Evolutionary conservation across 2,329 filamentous ascomycete genomes (phyloP), one percentile per base, ranked within the genome.

Genomic region (Macrophomina tecta): DNA sequence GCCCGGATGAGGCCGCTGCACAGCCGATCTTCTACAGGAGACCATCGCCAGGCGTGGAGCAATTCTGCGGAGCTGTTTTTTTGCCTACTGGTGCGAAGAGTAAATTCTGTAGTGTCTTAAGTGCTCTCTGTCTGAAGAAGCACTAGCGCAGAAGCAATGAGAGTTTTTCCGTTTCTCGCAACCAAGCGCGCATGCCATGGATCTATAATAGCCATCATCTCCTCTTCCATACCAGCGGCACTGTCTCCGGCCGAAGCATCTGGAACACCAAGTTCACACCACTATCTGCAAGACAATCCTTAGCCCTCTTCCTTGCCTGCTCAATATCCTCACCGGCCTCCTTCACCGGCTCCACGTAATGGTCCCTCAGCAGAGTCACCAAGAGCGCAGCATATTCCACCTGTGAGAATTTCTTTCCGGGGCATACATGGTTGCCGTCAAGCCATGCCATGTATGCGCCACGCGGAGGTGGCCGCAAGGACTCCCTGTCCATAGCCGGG

Each of bases 321-420:
- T 45, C 42, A 5, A n/a, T n/a, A 45, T 45, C 42, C 16, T 45
- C 42, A 16, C 42, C 42, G 1, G 11, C 42, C 42, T 14, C 11
- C 42, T n/a, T 45, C 42, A 14, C 42, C 16, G 42, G 42, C 12
- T 16, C 42, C 16, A 45, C 42, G 8, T 14, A 14, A 45, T 45
- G 16, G 5, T 45, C 42, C 11, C 42, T 9, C 68, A 76, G 53
- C 45, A 75, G 64, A 7, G 56, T 68, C 23, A 68, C 70, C 18
- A 72, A 36, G 7, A 61, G 61, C 8, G 71, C 70, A 9, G 70
- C 70, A 45, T 71, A 65, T 62, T 73, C 72, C 8, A 71, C 72
- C 32, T 73, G 71, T n/a, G 67, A 68, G 38, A 74, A 73, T 65
- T 71, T 72, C 67, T 71, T 70, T 5, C 72, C 72, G 2, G 72